phyloP scores from a whole-genome alignment of 192 early-diverging fungal species.

The Coemansia sp. region DNA sequence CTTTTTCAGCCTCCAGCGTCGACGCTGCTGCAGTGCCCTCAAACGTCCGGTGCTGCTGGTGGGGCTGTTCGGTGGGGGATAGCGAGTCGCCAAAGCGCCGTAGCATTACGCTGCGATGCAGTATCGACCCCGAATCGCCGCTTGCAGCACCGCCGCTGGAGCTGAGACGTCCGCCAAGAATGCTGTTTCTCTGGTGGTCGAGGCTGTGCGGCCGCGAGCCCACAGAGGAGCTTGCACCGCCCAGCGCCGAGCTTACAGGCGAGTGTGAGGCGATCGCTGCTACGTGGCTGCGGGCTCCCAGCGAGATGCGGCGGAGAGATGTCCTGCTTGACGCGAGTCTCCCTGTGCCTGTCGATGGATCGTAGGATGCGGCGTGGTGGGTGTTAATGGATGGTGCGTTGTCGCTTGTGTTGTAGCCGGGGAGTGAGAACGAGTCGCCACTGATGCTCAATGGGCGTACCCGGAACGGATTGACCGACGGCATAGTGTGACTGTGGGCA shows the following conservation, averaged over 20 bases:
- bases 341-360: neutral
- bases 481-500: constrained; percentile 13
- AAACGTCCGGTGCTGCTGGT: constrained; percentile 2
- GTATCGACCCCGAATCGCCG: constrained; percentile 20
- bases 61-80: constrained; percentile 34
- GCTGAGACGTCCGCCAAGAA: constrained; percentile 16
- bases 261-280: too few species aligned
- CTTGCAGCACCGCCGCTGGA: constrained; percentile 14
- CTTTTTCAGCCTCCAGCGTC: neutral
- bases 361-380: too few species aligned
- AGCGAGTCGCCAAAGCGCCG: constrained; percentile 34
- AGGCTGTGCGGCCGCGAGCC: constrained; percentile 18
- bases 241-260: too few species aligned
- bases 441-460: constrained; percentile 29
- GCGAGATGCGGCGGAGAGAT: constrained; percentile 19
- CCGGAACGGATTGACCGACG: constrained; percentile 41
- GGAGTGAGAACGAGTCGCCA: constrained; percentile 31
- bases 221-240: constrained; percentile 4
- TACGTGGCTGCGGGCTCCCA: constrained; percentile 7
- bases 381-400: too few species aligned
- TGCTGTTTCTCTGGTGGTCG: constrained; percentile 15
- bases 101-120: constrained; percentile 47
- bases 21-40: neutral
- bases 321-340: neutral
- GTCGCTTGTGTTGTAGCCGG: constrained; percentile 12